Evolutionary conservation across 2,329 filamentous ascomycete genomes (phyloP).

Genomic region (Botrytis byssoidea): DNA sequence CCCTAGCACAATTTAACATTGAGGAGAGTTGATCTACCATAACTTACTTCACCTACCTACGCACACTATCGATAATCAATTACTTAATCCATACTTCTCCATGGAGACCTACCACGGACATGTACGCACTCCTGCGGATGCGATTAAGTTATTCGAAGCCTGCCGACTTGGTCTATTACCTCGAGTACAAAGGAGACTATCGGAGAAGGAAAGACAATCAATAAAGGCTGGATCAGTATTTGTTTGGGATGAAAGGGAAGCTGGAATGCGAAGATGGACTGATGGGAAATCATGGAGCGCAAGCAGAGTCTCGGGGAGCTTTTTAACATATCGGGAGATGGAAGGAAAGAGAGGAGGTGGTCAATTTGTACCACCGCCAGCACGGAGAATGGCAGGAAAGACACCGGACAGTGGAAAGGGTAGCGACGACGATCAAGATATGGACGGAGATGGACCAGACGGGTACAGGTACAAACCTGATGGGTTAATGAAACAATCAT

Average conservation of each 20-base stretch:
- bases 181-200: slow-evolving; percentile 90
- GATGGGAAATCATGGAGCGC: slow-evolving; percentile 99
- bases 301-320: slow-evolving; percentile 94
- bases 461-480: slow-evolving; percentile 95
- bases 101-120: slow-evolving; percentile 98
- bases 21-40: background rate
- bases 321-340: slow-evolving; percentile 97
- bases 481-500: slow-evolving; percentile 98
- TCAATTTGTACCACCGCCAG: slow-evolving; percentile 59
- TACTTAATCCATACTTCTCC: slow-evolving; percentile 33
- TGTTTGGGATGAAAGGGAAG: slow-evolving; percentile 99
- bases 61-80: slow-evolving; percentile 21
- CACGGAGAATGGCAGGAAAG: slow-evolving; percentile 62
- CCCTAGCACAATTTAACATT: background rate
- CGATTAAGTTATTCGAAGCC: slow-evolving; percentile 97
- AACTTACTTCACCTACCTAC: background rate
- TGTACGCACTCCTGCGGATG: slow-evolving; percentile 92
- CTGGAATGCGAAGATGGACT: slow-evolving; percentile 97
- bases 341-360: slow-evolving; percentile 90
- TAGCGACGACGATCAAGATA: slow-evolving; percentile 78
- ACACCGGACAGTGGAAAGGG: slow-evolving; percentile 79
- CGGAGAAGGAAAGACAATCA: slow-evolving; percentile 94
- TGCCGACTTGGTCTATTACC: slow-evolving; percentile 87
- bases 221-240: slow-evolving; percentile 97
- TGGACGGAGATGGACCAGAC: slow-evolving; percentile 71